Base-by-base conservation (phyloP, 2,329 filamentous ascomycete species). In the Xylariales sp. region DNA sequence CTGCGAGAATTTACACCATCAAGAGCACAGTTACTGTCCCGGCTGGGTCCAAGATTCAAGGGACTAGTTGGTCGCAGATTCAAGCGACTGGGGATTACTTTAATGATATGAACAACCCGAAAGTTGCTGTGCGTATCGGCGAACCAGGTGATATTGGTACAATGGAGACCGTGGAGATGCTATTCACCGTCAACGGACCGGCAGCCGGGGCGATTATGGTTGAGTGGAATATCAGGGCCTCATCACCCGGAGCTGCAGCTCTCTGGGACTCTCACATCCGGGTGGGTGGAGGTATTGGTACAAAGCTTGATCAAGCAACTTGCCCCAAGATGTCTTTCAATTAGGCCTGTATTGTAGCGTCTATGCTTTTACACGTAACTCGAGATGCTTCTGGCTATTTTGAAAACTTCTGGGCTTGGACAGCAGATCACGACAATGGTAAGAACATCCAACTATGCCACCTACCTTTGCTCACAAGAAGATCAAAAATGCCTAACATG, bases 401-500 rank as follows among this genome's bases (percentile, higher is more conserved):
- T 0, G 58, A 62, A n/a, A 62, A 62, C 30, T 16, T 54, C 5
- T 62, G 58, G 60, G n/a, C n/a, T 10, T 54, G 50, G 50, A n/a
- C 16, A 3, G 30, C 50, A 3, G 50, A 54, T 32, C 50, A 54
- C 16, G 50, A 54, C 23, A 9, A 12, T 10, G 39, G 12, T 9
- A 41, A 12, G 14, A 12, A 12, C 2, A 9, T 12, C 12, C 10
- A 12, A 41, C 39, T 41, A 2, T 9, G 9, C 39, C 1, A 41
- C 10, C 1, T 12, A 12, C n/a, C n/a, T 12, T 41, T 9, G 39
- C 39, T 41, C 12, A 41, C 39, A 41, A 41, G n/a, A n/a, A n/a
- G n/a, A n/a, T n/a, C n/a, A n/a, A n/a, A n/a, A n/a, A n/a, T n/a
- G n/a, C n/a, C n/a, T n/a, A n/a, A n/a, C n/a, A n/a, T n/a, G n/a